phyloP scores from a whole-genome alignment of 2,329 filamentous ascomycete species.

The Cercospora sp. region DNA sequence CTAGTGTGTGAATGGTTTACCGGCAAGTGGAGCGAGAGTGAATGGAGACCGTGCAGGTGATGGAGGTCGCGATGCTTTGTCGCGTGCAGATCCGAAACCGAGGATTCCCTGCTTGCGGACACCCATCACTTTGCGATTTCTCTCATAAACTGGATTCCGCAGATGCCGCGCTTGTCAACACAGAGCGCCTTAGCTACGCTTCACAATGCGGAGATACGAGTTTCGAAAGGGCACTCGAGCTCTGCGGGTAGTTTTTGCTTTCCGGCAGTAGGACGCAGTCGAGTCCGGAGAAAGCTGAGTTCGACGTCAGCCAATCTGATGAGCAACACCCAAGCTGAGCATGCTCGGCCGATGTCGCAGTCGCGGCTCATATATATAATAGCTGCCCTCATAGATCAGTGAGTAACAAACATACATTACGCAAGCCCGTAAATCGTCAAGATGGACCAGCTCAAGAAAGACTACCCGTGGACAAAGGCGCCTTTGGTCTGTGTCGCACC shows the following conservation, averaged over 20 bases:
- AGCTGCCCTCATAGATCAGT: neutral
- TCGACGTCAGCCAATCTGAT: slow-evolving; percentile 12
- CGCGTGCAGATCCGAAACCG: slow-evolving; percentile 7
- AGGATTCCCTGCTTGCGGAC: neutral
- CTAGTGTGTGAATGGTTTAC: neutral
- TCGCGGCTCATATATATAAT: neutral
- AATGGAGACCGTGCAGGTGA: slow-evolving; percentile 2
- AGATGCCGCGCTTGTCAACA: neutral
- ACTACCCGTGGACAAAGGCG: slow-evolving; percentile 60
- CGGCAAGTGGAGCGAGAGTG: neutral
- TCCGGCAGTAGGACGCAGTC: neutral
- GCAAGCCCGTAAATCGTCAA: neutral
- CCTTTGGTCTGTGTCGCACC: slow-evolving; percentile 66
- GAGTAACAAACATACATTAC: neutral
- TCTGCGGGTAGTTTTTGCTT: neutral
- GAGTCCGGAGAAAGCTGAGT: slow-evolving; percentile 11
- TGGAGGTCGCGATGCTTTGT: slow-evolving; percentile 12
- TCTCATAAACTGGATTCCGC: neutral
- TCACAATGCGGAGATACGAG: neutral
- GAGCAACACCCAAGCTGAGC: neutral
- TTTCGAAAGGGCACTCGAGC: neutral
- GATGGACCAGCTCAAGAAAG: slow-evolving; percentile 30
- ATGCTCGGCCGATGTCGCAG: slow-evolving; percentile 21
- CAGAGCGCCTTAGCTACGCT: neutral
- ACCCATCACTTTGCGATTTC: neutral